A percentile compares a stretch with the other conserved stretches of the same genome.
Evolutionary conservation across 192 early-diverging fungal species (phyloP).

Genomic region (Chytriomyces sp.): DNA sequence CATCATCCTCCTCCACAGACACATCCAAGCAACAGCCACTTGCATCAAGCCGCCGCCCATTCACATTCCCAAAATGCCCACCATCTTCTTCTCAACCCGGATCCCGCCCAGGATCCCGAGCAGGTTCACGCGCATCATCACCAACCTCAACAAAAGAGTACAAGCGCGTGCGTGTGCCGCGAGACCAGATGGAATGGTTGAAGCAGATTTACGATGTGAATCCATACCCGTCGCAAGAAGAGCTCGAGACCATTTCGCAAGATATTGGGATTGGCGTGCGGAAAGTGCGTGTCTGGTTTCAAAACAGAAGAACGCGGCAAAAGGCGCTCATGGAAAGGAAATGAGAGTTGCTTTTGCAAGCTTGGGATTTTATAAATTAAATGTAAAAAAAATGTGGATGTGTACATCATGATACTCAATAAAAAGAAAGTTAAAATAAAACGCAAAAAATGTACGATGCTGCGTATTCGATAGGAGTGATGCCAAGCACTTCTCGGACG

Average conservation of each 20-base stretch:
- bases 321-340: not conserved
- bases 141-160: not conserved
- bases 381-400: no score
- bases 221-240: constrained; percentile 3
- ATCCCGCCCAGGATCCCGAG: not conserved
- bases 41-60: not conserved
- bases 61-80: not conserved
- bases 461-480: not conserved
- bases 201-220: constrained; percentile 17
- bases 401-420: no score
- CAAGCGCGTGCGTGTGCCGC: constrained; percentile 22
- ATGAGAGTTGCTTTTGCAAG: not conserved
- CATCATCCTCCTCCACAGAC: not conserved
- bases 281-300: constrained; percentile 54
- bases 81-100: not conserved
- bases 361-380: not conserved
- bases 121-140: not conserved
- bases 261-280: constrained; percentile 7
- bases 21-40: not conserved
- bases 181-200: constrained; percentile 20
- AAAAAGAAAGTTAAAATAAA: not conserved
- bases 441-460: not conserved
- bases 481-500: no score
- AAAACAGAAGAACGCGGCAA: constrained; percentile 72
- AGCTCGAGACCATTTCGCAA: not conserved